These are phyloP conservation scores for Westerdykella sp. DNA, from an alignment of 2,329 filamentous ascomycete genomes.

Conservation along the genomic window DNA sequence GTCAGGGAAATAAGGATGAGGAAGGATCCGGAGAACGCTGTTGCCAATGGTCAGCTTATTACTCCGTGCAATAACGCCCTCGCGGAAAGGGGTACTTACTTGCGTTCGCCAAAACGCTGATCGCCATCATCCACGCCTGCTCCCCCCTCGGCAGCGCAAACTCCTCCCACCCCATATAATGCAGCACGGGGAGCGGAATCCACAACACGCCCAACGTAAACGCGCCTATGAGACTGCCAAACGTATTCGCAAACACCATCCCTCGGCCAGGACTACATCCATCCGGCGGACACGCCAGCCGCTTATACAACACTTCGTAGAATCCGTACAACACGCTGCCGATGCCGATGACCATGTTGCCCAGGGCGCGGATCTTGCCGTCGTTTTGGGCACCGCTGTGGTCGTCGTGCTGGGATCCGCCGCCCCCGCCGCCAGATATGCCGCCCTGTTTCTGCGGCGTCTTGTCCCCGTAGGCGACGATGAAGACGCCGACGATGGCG, in stretches of 20 bases:
- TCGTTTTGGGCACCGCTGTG: slow-evolving; percentile 44
- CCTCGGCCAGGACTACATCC: slow-evolving; percentile 78
- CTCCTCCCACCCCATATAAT: slow-evolving; percentile 68
- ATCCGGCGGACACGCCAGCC: slow-evolving; percentile 84
- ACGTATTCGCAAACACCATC: slow-evolving; percentile 91
- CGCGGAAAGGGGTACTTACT: slow-evolving; percentile 44
- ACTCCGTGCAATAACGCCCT: not conserved
- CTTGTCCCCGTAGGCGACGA: slow-evolving; percentile 88
- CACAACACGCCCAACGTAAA: slow-evolving; percentile 87
- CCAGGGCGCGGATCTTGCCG: slow-evolving; percentile 64
- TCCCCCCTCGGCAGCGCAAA: slow-evolving; percentile 77
- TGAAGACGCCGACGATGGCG: slow-evolving; percentile 80
- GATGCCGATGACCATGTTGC: slow-evolving; percentile 85
- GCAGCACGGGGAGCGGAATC: slow-evolving; percentile 82
- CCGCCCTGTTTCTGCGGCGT: slow-evolving; percentile 49
- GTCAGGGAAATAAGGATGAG: slow-evolving; percentile 89
- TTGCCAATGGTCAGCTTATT: not conserved
- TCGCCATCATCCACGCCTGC: slow-evolving; percentile 70
- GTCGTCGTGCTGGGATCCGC: slow-evolving; percentile 36
- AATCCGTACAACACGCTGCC: slow-evolving; percentile 92
- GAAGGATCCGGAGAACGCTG: slow-evolving; percentile 82
- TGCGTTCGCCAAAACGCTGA: slow-evolving; percentile 81
- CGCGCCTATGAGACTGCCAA: slow-evolving; percentile 76
- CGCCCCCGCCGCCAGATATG: slow-evolving; percentile 51
- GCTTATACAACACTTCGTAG: slow-evolving; percentile 96